phyloP scores from a whole-genome alignment of 139 green algal genomes.

The Asterochloris sp. region DNA sequence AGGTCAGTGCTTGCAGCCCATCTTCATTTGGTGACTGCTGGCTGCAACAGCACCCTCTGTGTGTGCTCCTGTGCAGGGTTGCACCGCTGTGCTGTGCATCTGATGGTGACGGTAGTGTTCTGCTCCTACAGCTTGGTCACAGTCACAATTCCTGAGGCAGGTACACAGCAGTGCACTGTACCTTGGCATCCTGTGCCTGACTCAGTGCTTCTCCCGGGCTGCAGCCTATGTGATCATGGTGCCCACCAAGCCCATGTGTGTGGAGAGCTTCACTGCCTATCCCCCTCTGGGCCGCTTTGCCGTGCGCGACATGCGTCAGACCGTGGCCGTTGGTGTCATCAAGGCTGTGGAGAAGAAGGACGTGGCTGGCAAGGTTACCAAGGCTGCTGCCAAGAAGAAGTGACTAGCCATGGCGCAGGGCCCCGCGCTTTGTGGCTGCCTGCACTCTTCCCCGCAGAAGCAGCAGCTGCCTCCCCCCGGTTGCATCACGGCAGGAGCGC shows the following conservation, averaged over 20 bases:
- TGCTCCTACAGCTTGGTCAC: not conserved
- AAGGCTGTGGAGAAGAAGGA: slow-evolving; percentile 50
- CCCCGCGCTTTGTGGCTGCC: slow-evolving; percentile 1
- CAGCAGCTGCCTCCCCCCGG: not conserved
- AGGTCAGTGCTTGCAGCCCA: no score
- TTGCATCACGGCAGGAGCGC: not conserved
- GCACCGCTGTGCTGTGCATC: not conserved
- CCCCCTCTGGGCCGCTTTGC: slow-evolving; percentile 65
- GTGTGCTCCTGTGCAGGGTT: not conserved
- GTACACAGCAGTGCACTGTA: not conserved
- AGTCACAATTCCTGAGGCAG: not conserved
- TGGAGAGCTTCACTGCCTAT: slow-evolving; percentile 67
- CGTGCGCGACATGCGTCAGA: slow-evolving; percentile 66
- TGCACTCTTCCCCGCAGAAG: not conserved
- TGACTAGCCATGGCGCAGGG: slow-evolving; percentile 16
- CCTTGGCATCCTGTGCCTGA: not conserved
- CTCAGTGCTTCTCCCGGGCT: slow-evolving; percentile 11
- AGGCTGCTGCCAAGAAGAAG: slow-evolving; percentile 36
- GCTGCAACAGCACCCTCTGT: no score
- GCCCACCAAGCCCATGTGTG: slow-evolving; percentile 70
- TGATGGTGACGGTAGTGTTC: not conserved
- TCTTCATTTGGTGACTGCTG: not conserved
- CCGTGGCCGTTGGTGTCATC: slow-evolving; percentile 70
- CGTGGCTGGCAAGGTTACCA: slow-evolving; percentile 30
- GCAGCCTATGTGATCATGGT: slow-evolving; percentile 66